Evolutionary conservation across 108 stramenopile species (phyloP).

Genomic region (Skeletonema menzelii): DNA sequence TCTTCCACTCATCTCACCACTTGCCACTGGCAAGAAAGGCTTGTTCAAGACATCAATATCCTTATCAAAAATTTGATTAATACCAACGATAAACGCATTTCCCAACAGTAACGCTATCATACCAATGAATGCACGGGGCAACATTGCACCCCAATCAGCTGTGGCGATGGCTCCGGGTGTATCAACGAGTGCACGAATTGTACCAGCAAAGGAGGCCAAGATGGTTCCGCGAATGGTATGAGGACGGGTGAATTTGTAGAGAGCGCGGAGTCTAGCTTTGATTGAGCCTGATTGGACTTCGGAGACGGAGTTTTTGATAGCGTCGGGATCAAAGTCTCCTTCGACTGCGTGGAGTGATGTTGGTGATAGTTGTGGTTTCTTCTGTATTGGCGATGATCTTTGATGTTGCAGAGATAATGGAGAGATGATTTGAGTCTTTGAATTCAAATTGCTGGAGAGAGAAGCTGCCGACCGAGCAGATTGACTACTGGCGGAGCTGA

Average conservation of each 20-base stretch:
- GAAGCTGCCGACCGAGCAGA: background rate
- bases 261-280: conserved; percentile 73
- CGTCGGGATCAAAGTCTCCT: conserved; percentile 89
- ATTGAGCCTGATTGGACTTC: conserved; percentile 66
- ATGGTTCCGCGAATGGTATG: conserved; percentile 97
- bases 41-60: conserved; percentile 96
- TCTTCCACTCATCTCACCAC: conserved; percentile 88
- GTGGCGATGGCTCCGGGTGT: conserved; percentile 68
- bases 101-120: conserved; percentile 90
- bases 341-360: conserved; percentile 57
- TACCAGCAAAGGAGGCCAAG: conserved; percentile 92
- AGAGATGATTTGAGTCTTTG: background rate
- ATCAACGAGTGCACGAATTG: conserved; percentile 88
- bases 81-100: conserved; percentile 97
- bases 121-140: conserved; percentile 87
- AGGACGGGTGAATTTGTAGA: conserved; percentile 96
- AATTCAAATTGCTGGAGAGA: background rate
- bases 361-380: conserved; percentile 5
- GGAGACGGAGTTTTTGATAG: conserved; percentile 51
- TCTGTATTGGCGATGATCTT: background rate
- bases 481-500: background rate
- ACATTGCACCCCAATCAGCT: conserved; percentile 66
- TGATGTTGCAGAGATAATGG: background rate
- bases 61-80: conserved; percentile 96
- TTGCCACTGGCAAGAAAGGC: conserved; percentile 94